Evolutionary conservation across 2,329 filamentous ascomycete genomes (phyloP).

Genomic region (Alternaria viburni): DNA sequence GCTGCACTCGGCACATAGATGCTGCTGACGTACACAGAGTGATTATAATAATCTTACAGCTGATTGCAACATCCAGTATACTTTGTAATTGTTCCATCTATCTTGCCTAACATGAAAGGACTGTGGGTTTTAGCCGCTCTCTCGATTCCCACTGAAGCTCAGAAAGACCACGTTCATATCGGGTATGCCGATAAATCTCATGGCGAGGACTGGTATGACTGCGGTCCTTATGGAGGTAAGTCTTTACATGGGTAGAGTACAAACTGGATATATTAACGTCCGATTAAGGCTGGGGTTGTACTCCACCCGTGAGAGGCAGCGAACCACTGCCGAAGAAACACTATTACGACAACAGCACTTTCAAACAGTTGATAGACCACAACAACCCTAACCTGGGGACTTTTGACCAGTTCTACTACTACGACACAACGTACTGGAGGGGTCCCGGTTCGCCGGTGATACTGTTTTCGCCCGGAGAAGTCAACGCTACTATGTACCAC

Average conservation of each 20-base stretch:
- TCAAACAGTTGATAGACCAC: background rate
- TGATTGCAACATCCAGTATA: background rate
- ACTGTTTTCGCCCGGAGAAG: background rate
- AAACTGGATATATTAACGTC: background rate
- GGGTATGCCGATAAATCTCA: background rate
- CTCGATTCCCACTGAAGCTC: background rate
- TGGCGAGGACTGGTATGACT: background rate
- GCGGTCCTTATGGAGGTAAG: background rate
- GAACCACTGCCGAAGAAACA: background rate
- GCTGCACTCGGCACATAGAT: background rate
- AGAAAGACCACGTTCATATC: background rate
- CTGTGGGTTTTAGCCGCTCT: background rate
- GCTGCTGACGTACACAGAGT: background rate
- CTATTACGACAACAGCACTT: background rate
- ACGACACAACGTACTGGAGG: background rate
- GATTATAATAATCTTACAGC: background rate
- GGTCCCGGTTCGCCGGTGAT: background rate
- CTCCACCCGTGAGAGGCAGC: background rate
- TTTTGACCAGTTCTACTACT: background rate
- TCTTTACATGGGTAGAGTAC: background rate
- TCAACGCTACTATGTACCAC: background rate
- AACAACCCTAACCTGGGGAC: background rate
- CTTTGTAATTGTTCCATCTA: background rate
- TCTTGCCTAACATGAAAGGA: background rate
- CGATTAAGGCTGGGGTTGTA: background rate